Evolutionary conservation across 768 basidiomycete genomes (phyloP).

Genomic region (Mycena amicta): DNA sequence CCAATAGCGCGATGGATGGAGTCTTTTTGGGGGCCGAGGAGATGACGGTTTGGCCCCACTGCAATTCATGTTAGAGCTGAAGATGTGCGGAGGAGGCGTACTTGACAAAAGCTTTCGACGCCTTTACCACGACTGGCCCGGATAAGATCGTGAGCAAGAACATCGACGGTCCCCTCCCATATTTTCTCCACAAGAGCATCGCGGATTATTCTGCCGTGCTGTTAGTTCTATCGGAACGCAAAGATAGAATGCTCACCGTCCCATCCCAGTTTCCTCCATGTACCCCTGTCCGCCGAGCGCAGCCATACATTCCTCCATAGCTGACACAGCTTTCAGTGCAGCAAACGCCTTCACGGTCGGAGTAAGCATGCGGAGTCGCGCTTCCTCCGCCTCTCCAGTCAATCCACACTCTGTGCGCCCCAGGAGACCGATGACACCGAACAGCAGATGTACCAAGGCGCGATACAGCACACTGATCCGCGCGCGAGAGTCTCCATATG

Average conservation of each 20-base stretch:
- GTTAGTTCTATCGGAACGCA: neutral
- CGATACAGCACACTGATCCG: constrained; percentile 63
- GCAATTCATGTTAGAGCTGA: neutral
- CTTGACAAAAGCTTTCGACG: constrained; percentile 50
- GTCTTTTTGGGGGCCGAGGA: constrained; percentile 31
- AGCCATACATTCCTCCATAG: constrained; percentile 76
- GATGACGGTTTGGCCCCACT: constrained; percentile 59
- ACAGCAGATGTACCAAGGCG: constrained; percentile 62
- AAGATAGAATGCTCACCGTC: constrained; percentile 38
- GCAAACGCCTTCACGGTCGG: constrained; percentile 73
- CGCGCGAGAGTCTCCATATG: constrained; percentile 70
- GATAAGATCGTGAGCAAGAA: constrained; percentile 68
- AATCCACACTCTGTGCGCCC: constrained; percentile 63
- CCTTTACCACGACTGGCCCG: constrained; percentile 49
- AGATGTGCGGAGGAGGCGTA: constrained; percentile 31
- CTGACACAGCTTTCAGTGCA: constrained; percentile 61
- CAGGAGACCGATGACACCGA: constrained; percentile 60
- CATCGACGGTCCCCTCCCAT: constrained; percentile 77
- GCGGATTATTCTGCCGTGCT: constrained; percentile 49
- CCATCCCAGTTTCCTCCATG: constrained; percentile 81
- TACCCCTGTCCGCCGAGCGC: constrained; percentile 78
- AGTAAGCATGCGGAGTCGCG: constrained; percentile 63
- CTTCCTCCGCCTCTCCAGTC: constrained; percentile 50
- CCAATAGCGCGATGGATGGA: constrained; percentile 37
- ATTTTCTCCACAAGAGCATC: constrained; percentile 80